Percentiles rank a stretch among this genome's conserved stretches.
phyloP scores from a whole-genome alignment of 306 rosid genomes.

The Comarum palustre region DNA sequence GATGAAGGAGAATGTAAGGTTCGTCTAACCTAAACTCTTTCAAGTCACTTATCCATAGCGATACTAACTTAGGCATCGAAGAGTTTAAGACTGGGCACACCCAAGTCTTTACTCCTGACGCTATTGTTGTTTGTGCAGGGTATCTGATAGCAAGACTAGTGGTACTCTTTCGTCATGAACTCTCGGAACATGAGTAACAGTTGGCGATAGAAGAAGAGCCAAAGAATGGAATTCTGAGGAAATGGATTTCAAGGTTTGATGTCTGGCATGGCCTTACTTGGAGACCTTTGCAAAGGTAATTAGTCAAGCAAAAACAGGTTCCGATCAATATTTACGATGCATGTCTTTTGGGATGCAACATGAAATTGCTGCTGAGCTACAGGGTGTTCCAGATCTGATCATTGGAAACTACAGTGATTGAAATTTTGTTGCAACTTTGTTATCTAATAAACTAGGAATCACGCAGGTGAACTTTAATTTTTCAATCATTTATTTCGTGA shows the following conservation, averaged over 20 bases:
- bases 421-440: slow-evolving; percentile 48
- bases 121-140: no score
- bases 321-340: background rate
- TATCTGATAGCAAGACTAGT: no score
- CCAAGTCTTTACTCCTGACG: no score
- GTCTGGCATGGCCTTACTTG: slow-evolving; percentile 35
- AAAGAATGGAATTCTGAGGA: slow-evolving; percentile 63
- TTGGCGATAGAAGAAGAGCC: no score
- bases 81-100: no score
- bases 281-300: slow-evolving; percentile 15
- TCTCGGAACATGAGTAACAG: no score
- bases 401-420: slow-evolving; percentile 49
- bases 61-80: no score
- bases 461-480: slow-evolving; percentile 21
- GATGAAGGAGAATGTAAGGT: no score
- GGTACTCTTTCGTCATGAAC: no score
- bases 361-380: slow-evolving; percentile 41
- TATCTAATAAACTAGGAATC: slow-evolving; percentile 39
- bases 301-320: background rate
- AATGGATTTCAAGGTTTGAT: slow-evolving; percentile 98
- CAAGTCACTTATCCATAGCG: no score
- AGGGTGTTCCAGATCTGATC: slow-evolving; percentile 42
- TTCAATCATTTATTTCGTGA: background rate
- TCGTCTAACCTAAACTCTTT: no score
- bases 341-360: slow-evolving; percentile 20